Base-by-base conservation (phyloP, 139 green algal genomes). In the Mesostigma viride region DNA sequence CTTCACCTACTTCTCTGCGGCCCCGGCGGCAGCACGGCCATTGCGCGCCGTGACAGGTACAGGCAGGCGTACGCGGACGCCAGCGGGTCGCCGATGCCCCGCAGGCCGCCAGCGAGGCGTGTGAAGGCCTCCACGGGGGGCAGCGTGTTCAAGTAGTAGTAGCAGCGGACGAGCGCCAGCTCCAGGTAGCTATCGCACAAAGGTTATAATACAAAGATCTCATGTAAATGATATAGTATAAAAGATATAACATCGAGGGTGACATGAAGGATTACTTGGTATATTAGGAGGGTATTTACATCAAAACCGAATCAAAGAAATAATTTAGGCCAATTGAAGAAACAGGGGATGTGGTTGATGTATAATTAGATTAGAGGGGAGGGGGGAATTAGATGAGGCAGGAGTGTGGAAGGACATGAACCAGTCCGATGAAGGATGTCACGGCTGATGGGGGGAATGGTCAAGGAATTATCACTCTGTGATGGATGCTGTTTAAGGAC, bases 21-120 rank as follows among this genome's bases (percentile, higher is more conserved):
- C n/a, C n/a, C 14, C 20, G 35, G 60, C 14, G 60, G 24, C 62
- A 62, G 26, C 11, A 62, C n/a, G 14, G 53, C 6, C 65, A 11
- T n/a, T 30, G 58, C 66, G 4, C 40, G 28, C 51, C 66, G 56
- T 1, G 70, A 70, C 26, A 77, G 33, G 67, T 77, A 80, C 20
- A 60, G 22, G 31, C 64, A 63, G 5, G 66, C 44, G 57, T 77
- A 80, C 51, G 60, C 63, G 6, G 69, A 31, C 1, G 62, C 63
- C 1, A 80, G 20, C 8, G 74, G 74, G 40, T 80, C 31, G n/a
- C 62, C 61, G n/a, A 76, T 40, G 26, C 74, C 74, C 4, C 70
- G 31, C 2, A 58, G 30, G 33, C 36, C 57, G 34, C 5, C 22
- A 17, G 70, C 26, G 24, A 80, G 65, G 11, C 74, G 51, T 28